Conservation (phyloP, 1,139 yeast genomes). For the Suhomyces bolitotheri region DNA sequence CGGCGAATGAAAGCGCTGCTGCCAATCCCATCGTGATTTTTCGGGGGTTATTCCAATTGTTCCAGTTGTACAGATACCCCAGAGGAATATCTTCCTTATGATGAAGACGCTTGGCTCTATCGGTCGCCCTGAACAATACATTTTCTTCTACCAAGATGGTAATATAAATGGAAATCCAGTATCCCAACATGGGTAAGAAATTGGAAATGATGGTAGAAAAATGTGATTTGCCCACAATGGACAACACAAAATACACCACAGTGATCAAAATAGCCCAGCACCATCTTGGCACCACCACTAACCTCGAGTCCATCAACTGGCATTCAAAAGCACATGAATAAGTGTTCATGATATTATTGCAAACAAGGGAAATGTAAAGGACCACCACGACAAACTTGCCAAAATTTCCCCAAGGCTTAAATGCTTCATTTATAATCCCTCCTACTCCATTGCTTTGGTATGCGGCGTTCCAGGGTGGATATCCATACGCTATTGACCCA, state of each 20-base stretch:
- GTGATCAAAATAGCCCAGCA: conserved; percentile 26
- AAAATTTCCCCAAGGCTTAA: conserved; percentile 28
- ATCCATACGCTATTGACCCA: conserved; percentile 26
- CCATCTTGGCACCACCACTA: conserved; percentile 28
- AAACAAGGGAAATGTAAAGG: conserved; percentile 35
- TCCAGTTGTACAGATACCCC: conserved; percentile 21
- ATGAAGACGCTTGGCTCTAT: conserved; percentile 15
- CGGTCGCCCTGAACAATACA: conserved; percentile 20
- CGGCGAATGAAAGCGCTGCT: conserved; percentile 23
- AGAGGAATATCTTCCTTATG: conserved; percentile 15
- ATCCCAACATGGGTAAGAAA: conserved; percentile 31
- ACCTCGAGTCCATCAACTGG: conserved; percentile 23
- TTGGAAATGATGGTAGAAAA: conserved; percentile 27
- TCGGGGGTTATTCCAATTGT: conserved; percentile 19
- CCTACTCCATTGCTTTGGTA: conserved; percentile 26
- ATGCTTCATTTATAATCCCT: conserved; percentile 24
- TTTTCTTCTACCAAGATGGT: conserved; percentile 27
- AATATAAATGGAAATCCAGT: conserved; percentile 32
- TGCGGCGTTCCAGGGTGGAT: conserved; percentile 27
- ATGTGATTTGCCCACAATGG: conserved; percentile 25
- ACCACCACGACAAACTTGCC: conserved; percentile 36
- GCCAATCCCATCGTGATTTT: conserved; percentile 30
- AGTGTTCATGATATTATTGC: conserved; percentile 39
- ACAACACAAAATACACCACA: conserved; percentile 22
- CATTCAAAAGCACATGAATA: conserved; percentile 29